Evolutionary conservation across 495 filamentous ascomycete species (phyloP).

Genomic region (Beverwykella pulmonaria): DNA sequence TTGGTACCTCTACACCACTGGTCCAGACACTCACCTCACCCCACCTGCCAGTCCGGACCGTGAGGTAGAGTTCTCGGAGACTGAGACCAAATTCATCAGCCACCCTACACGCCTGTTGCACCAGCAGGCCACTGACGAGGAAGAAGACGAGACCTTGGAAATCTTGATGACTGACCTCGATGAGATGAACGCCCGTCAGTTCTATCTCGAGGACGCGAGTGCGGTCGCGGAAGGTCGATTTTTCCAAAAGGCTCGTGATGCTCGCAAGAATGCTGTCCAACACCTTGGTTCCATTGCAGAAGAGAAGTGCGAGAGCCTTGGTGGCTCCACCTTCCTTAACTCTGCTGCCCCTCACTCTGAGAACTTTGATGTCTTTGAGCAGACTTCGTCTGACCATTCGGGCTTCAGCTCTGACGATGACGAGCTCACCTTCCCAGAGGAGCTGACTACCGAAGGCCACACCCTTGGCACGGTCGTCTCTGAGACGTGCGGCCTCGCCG

Average conservation of each 20-base stretch:
- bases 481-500: constrained; percentile 83
- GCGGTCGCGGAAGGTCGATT: constrained; percentile 80
- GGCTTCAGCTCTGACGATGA: constrained; percentile 60
- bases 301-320: constrained; percentile 47
- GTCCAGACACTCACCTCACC: constrained; percentile 76
- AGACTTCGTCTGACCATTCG: constrained; percentile 69
- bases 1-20: constrained; percentile 97
- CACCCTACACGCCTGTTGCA: constrained; percentile 45
- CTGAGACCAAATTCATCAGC: constrained; percentile 69
- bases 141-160: constrained; percentile 88
- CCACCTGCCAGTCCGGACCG: constrained; percentile 76
- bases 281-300: constrained; percentile 52
- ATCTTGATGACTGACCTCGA: constrained; percentile 98
- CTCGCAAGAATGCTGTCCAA: constrained; percentile 55
- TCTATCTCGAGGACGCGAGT: constrained; percentile 92
- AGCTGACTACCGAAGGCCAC: constrained; percentile 89
- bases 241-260: constrained; percentile 62
- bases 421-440: constrained; percentile 62
- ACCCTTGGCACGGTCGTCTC: constrained; percentile 91
- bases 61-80: constrained; percentile 52
- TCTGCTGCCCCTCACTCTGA: constrained; percentile 40
- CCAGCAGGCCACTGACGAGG: constrained; percentile 37
- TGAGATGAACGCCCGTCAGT: constrained; percentile 88
- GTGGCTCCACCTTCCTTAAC: constrained; percentile 47
- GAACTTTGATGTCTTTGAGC: constrained; percentile 78